phyloP scores from a whole-genome alignment of 345 rosid species.

The Dipteronia dyeriana region DNA sequence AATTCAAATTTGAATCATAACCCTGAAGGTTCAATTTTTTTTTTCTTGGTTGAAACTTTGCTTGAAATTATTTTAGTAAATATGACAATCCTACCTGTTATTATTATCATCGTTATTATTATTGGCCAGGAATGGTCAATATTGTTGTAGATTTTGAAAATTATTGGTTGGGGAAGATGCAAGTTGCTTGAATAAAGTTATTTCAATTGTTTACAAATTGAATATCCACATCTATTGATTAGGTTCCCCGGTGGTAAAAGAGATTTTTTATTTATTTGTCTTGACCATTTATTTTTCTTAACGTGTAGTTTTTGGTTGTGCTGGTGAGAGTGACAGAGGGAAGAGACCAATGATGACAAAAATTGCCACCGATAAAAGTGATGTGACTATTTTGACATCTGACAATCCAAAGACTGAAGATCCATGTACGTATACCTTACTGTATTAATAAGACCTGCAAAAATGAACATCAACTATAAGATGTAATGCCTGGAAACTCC shows the following conservation, averaged over 20 bases:
- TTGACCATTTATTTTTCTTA: constrained; percentile 17
- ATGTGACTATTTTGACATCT: constrained; percentile 87
- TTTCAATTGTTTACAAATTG: neutral
- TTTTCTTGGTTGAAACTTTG: neutral
- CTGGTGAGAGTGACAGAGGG: constrained; percentile 80
- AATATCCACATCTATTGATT: neutral
- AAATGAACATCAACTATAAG: constrained; percentile 3
- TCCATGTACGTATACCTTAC: constrained; percentile 56
- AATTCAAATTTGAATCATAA: neutral
- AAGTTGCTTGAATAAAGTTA: neutral
- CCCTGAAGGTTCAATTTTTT: neutral
- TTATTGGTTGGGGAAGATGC: neutral
- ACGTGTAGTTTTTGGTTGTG: constrained; percentile 72
- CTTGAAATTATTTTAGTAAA: neutral
- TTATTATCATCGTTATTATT: no score
- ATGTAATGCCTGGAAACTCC: neutral
- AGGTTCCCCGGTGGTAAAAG: neutral
- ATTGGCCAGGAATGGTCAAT: no score
- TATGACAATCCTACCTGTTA: no score
- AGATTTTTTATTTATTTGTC: neutral
- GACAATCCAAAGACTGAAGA: constrained; percentile 90
- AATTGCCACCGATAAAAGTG: constrained; percentile 89
- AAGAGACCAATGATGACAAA: constrained; percentile 87
- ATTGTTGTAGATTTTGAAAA: neutral
- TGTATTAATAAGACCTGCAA: neutral